Evolutionary conservation across 805 yeast genomes (phyloP).

Genomic region (Metschnikowia cubensis): DNA sequence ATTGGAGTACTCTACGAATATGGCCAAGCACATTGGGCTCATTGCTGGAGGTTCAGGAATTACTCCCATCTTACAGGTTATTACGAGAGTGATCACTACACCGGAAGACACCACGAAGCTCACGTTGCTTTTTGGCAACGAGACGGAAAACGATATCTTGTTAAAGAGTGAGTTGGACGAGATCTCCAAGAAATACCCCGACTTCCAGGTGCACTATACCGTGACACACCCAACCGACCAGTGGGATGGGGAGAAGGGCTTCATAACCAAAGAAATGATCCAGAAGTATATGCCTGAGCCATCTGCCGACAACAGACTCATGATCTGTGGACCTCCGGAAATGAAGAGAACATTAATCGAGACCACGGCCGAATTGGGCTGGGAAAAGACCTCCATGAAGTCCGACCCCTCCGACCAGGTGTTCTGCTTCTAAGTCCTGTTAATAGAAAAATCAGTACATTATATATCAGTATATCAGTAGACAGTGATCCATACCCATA

Average conservation of each 20-base stretch:
- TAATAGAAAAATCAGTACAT: too few relatives aligned
- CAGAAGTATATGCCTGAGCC: slow-evolving; percentile 50
- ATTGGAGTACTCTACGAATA: slow-evolving; percentile 54
- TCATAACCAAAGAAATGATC: slow-evolving; percentile 56
- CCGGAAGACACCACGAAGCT: slow-evolving; percentile 63
- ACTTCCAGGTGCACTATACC: slow-evolving; percentile 57
- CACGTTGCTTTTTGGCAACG: slow-evolving; percentile 65
- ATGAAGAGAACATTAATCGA: slow-evolving; percentile 54
- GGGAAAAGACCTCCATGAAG: slow-evolving; percentile 47
- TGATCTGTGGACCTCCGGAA: slow-evolving; percentile 72
- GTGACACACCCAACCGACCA: slow-evolving; percentile 45
- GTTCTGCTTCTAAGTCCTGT: slow-evolving; percentile 44
- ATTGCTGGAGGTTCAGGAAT: slow-evolving; percentile 88
- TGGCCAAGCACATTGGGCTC: slow-evolving; percentile 60
- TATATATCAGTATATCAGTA: not conserved
- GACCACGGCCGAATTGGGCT: slow-evolving; percentile 57
- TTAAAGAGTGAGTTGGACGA: slow-evolving; percentile 71
- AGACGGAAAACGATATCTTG: slow-evolving; percentile 71
- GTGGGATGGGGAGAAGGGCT: slow-evolving; percentile 62
- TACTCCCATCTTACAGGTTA: slow-evolving; percentile 82
- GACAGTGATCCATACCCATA: too few relatives aligned
- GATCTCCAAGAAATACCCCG: slow-evolving; percentile 57
- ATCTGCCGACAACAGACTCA: slow-evolving; percentile 48
- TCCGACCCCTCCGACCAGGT: slow-evolving; percentile 52
- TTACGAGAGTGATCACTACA: slow-evolving; percentile 64